These are phyloP conservation scores for Coemansia sp. DNA, from an alignment of 192 early-diverging fungal species.

Conservation along the genomic window DNA sequence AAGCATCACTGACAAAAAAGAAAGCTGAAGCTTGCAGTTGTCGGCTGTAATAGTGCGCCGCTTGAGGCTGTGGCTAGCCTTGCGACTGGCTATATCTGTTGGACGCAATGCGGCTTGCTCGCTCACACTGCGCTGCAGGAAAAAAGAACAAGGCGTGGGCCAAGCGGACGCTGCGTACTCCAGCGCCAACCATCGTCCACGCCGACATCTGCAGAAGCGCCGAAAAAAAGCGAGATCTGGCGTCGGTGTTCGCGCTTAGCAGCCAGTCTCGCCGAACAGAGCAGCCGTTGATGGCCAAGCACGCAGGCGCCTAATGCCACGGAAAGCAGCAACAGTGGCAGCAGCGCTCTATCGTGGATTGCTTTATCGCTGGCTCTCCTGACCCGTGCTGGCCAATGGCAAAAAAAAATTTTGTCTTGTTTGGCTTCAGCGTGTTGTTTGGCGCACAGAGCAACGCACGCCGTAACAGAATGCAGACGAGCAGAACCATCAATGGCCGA, in stretches of 20 bases:
- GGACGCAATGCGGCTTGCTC: constrained; percentile 6
- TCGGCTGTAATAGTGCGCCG: constrained; percentile 13
- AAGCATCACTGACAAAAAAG: neutral
- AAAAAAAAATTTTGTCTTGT: neutral
- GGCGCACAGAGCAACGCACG: constrained; percentile 2
- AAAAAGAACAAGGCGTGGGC: neutral
- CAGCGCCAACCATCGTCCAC: neutral
- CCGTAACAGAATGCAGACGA: neutral
- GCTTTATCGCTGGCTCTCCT: no score
- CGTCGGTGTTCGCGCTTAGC: neutral
- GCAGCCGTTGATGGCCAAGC: no score
- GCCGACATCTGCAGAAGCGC: neutral
- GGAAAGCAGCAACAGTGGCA: no score
- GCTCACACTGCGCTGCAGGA: neutral
- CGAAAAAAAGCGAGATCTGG: neutral
- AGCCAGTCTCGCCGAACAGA: no score
- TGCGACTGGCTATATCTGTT: constrained; percentile 5
- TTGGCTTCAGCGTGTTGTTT: neutral
- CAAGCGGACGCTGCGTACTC: neutral
- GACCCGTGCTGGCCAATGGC: neutral
- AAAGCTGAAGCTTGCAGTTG: neutral
- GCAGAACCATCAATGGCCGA: neutral
- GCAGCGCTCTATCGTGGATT: no score
- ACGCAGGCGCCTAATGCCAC: no score
- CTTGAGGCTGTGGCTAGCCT: constrained; percentile 9